These are phyloP conservation scores for Xylariaceae sp. DNA, from an alignment of 2,329 filamentous ascomycete species.

Conservation along the genomic window DNA sequence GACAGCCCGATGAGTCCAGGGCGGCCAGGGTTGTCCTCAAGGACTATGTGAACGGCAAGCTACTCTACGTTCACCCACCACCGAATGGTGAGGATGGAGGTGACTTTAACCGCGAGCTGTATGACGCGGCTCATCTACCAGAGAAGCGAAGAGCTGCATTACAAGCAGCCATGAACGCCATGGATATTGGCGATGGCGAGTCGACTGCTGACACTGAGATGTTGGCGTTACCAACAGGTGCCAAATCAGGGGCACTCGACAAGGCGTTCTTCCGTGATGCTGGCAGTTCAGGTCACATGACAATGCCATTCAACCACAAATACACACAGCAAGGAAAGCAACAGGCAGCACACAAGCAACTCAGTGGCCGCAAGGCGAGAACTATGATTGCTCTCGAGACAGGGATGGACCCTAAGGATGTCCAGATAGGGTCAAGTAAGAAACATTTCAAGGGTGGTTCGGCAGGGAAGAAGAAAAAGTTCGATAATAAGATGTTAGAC, in stretches of 20 bases:
- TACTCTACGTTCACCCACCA: constrained; percentile 87
- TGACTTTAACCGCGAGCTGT: constrained; percentile 86
- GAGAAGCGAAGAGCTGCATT: constrained; percentile 71
- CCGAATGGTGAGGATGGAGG: constrained; percentile 65
- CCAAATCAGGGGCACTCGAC: constrained; percentile 75
- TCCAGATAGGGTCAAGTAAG: constrained; percentile 65
- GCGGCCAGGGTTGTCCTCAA: constrained; percentile 88
- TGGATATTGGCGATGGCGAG: constrained; percentile 37
- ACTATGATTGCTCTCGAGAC: constrained; percentile 79
- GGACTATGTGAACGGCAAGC: constrained; percentile 95
- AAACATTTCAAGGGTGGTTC: constrained; percentile 89
- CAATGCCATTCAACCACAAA: constrained; percentile 82
- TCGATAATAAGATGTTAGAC: constrained; percentile 30
- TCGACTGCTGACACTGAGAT: constrained; percentile 43
- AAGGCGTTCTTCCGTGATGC: constrained; percentile 69
- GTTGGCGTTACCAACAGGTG: constrained; percentile 52
- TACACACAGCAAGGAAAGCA: constrained; percentile 73
- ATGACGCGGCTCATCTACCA: constrained; percentile 77
- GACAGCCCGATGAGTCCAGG: constrained; percentile 88
- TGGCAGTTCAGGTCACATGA: constrained; percentile 61
- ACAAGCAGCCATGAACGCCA: constrained; percentile 42
- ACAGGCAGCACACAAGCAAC: constrained; percentile 53
- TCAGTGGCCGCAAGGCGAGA: constrained; percentile 79
- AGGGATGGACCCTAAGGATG: constrained; percentile 76
- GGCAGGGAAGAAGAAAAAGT: constrained; percentile 54